phyloP scores from a whole-genome alignment of 768 basidiomycete species.

The Macrolepiota fuliginosa region DNA sequence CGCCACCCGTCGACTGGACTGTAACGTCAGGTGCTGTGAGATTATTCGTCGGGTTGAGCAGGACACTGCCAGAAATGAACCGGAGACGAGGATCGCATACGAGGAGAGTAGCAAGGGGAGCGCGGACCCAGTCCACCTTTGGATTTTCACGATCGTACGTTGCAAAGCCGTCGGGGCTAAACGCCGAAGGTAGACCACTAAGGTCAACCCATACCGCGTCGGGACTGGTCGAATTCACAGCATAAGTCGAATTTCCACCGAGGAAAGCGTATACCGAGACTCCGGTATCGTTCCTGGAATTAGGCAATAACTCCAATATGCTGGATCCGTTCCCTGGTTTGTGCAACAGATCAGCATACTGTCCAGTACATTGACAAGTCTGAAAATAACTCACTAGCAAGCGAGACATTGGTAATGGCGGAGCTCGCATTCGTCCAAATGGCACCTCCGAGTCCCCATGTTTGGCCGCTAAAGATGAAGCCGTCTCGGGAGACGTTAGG shows the following conservation, averaged over 20 bases:
- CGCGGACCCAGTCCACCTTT: background rate
- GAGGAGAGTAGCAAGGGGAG: slow-evolving; percentile 4
- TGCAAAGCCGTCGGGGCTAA: background rate
- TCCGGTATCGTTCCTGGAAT: background rate
- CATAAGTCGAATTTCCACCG: background rate
- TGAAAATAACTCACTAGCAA: background rate
- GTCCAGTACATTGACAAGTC: background rate
- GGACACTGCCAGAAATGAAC: background rate
- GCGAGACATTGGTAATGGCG: background rate
- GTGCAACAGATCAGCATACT: background rate
- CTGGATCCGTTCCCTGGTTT: background rate
- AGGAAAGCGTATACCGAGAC: background rate
- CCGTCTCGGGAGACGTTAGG: background rate
- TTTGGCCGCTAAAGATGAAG: background rate
- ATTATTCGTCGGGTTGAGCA: background rate
- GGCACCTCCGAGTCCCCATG: background rate
- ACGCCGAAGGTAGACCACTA: background rate
- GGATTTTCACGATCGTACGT: background rate
- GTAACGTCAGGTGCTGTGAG: background rate
- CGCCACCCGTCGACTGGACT: background rate
- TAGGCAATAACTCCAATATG: background rate
- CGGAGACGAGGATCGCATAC: background rate
- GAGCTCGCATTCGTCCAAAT: background rate
- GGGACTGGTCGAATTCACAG: background rate
- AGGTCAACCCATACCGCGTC: background rate